These are phyloP conservation scores for Microdochium nivale DNA, from an alignment of 2,329 filamentous ascomycete genomes.

Conservation along the genomic window DNA sequence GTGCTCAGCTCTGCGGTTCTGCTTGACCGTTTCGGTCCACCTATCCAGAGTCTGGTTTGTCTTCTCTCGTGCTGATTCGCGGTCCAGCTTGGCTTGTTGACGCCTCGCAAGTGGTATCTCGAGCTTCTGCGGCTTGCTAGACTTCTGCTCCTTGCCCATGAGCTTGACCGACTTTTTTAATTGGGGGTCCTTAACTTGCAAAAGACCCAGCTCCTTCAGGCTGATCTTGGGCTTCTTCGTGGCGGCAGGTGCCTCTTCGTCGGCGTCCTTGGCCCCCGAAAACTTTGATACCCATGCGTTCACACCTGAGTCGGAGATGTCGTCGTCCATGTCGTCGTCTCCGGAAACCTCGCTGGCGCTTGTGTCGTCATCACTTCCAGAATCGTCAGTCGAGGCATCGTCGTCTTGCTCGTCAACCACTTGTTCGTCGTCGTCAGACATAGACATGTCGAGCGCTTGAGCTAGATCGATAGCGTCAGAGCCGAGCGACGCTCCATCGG, in stretches of 20 bases:
- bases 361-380: conserved; percentile 10
- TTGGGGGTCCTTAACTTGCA: conserved; percentile 62
- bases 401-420: conserved; percentile 40
- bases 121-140: conserved; percentile 58
- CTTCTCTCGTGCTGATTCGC: conserved; percentile 76
- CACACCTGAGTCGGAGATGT: conserved; percentile 41
- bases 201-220: conserved; percentile 64
- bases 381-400: conserved; percentile 31
- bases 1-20: conserved; percentile 85
- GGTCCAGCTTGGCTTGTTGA: conserved; percentile 78
- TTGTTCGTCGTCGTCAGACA: conserved; percentile 37
- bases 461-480: conserved; percentile 52
- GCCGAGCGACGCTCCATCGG: conserved; percentile 49
- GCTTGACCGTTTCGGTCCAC: conserved; percentile 93
- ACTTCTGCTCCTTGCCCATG: conserved; percentile 54
- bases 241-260: conserved; percentile 38
- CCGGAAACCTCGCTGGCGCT: conserved; percentile 31
- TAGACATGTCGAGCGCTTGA: conserved; percentile 38
- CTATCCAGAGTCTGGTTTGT: conserved; percentile 83
- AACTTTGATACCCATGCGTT: conserved; percentile 52
- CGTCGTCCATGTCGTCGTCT: conserved; percentile 30
- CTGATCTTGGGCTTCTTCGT: conserved; percentile 60
- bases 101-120: conserved; percentile 76
- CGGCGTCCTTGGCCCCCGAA: conserved; percentile 52
- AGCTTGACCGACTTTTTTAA: conserved; percentile 75